Percentiles rank a stretch among this genome's conserved stretches.
phyloP scores from a whole-genome alignment of 306 rosid species.

The Rosa lucieae region DNA sequence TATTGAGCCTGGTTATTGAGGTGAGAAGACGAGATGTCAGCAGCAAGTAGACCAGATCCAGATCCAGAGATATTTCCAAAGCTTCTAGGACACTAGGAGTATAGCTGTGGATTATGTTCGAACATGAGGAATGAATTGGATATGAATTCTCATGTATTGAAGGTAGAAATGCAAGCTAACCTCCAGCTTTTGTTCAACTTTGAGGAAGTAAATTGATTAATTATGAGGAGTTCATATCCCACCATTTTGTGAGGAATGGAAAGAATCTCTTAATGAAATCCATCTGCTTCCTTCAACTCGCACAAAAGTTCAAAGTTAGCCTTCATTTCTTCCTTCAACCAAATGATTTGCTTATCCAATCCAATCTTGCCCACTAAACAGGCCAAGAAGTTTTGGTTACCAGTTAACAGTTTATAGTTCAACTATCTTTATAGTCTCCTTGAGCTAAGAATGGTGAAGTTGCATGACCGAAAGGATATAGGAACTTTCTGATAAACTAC shows the following conservation, averaged over 20 bases:
- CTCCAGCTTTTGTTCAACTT: neutral
- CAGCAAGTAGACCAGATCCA: neutral
- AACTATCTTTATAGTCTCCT: neutral
- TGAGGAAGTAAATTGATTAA: neutral
- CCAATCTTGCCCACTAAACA: neutral
- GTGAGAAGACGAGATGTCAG: neutral
- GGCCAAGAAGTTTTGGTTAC: neutral
- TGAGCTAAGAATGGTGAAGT: neutral
- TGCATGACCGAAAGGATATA: neutral
- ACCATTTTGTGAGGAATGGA: neutral
- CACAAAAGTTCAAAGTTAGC: neutral
- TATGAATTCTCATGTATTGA: neutral
- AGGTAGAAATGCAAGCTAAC: neutral
- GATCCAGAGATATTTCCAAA: neutral
- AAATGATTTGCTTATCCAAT: neutral
- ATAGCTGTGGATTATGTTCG: neutral
- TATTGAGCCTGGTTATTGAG: neutral
- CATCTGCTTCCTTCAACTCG: neutral
- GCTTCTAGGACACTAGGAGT: neutral
- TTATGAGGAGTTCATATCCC: neutral
- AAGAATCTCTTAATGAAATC: neutral
- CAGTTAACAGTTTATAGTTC: neutral
- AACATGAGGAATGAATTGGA: neutral
- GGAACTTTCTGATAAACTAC: neutral
- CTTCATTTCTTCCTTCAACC: neutral